Base-by-base conservation (phyloP, 2,329 filamentous ascomycete species). In the Arachnomyces sp. region DNA sequence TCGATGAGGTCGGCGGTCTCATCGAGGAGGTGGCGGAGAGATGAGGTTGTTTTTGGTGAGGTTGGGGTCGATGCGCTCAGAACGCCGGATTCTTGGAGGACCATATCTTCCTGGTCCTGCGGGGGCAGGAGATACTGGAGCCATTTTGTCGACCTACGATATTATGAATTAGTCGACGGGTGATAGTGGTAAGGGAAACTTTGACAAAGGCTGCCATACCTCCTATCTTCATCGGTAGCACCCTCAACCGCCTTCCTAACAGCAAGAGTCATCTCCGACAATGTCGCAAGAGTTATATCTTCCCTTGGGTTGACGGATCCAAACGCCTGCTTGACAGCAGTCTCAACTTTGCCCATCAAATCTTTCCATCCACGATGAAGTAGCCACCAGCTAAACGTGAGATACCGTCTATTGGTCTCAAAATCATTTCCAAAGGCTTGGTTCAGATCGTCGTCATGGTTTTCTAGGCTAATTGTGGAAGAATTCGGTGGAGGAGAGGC, bases 371-470 rank as follows among this genome's bases (percentile, higher is more conserved):
- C 92, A 49, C 79, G 79, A 64, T 98, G 90, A 35, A 98, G 72
- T 34, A 98, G 69, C 89, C 90, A 98, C 92, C 92, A 98, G 65
- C 87, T 94, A 61, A 96, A 94, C 31, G 89, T 93, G 36, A 98
- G 72, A 58, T 96, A 98, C 56, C 85, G 84, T 52, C 89, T 76
- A 64, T 98, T 98, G 28, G 88, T 94, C 61, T 95, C 89, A 51
- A 94, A 95, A 62, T 98, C 92, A 61, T 84, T 90, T 33, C 88
- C 88, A 57, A 93, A 88, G 3, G 80, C 76, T 52, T 89, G 83
- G 39, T 90, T 84, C 54, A 83, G 82, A 58, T 92, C 86, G 58
- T 95, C 89, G 58, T 95, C 90, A 55, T 93, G 81, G 61, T 96
- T 92, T 66, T 95, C 88, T 13, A 96, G 74, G 52, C 76, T 89